Evolutionary conservation across 768 basidiomycete genomes (phyloP).

Genomic region (Russula virescens): DNA sequence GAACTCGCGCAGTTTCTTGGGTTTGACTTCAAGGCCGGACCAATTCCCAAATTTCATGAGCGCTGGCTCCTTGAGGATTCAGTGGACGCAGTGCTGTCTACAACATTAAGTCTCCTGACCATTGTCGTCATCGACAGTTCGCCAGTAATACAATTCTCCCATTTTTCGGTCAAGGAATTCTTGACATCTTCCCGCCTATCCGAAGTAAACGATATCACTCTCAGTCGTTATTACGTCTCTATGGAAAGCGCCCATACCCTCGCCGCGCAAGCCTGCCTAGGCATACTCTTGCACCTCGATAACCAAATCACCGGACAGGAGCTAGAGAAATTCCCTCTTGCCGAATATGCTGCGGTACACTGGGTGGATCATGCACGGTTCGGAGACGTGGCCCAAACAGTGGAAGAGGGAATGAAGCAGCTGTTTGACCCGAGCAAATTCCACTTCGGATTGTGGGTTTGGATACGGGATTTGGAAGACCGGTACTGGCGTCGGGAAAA

Average conservation of each 20-base stretch:
- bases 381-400: neutral
- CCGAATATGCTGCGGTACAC: neutral
- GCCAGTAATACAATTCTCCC: neutral
- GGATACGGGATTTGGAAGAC: neutral
- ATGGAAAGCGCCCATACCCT: neutral
- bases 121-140: neutral
- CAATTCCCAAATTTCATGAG: neutral
- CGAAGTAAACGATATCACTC: neutral
- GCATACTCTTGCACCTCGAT: neutral
- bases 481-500: neutral
- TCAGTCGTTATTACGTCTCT: neutral
- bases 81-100: neutral
- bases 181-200: conserved; percentile 2
- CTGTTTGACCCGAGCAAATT: neutral
- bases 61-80: neutral
- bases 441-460: neutral
- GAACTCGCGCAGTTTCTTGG: neutral
- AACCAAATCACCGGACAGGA: neutral
- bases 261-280: neutral
- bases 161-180: conserved; percentile 4
- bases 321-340: neutral
- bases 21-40: neutral
- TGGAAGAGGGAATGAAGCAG: neutral
- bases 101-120: neutral
- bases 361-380: neutral